Percentiles rank a stretch among this genome's conserved stretches.
Conservation (phyloP, 2,329 filamentous ascomycete genomes). For the Aspergillus tamarii region DNA sequence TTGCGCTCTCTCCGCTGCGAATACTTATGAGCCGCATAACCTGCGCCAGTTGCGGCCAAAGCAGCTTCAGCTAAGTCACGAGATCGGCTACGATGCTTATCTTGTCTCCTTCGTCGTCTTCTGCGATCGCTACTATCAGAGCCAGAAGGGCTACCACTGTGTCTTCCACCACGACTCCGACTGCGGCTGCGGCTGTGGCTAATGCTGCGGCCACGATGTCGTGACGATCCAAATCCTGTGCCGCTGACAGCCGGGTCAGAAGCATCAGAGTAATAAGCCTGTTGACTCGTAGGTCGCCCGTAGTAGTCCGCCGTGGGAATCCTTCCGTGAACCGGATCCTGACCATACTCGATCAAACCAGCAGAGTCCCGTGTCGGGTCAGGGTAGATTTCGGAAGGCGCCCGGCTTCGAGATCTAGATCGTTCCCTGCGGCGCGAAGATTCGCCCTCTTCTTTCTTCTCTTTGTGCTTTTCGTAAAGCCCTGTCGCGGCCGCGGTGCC, state of each 20-base stretch:
- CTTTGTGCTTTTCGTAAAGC: conserved; percentile 66
- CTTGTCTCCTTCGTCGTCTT: conserved; percentile 33
- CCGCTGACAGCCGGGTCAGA: conserved; percentile 45
- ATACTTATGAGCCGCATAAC: conserved; percentile 61
- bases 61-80: conserved; percentile 56
- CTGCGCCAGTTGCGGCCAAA: conserved; percentile 61
- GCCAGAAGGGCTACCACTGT: conserved; percentile 41
- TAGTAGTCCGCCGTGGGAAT: conserved; percentile 52
- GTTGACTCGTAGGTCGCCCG: conserved; percentile 43
- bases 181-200: conserved; percentile 42
- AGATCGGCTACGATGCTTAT: conserved; percentile 44
- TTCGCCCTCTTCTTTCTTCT: conserved; percentile 59
- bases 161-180: conserved; percentile 44
- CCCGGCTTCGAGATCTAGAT: conserved; percentile 51
- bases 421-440: conserved; percentile 41
- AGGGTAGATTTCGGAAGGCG: conserved; percentile 44
- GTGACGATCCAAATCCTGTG: conserved; percentile 30
- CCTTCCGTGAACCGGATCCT: conserved; percentile 63
- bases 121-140: conserved; percentile 40
- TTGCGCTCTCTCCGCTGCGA: conserved; percentile 60
- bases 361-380: conserved; percentile 48
- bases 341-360: conserved; percentile 66
- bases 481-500: conserved; percentile 64
- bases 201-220: conserved; percentile 47
- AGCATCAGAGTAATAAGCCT: conserved; percentile 46